Evolutionary conservation across 1,284 basidiomycete species (phyloP).

Genomic region (Caloboletus firmus): DNA sequence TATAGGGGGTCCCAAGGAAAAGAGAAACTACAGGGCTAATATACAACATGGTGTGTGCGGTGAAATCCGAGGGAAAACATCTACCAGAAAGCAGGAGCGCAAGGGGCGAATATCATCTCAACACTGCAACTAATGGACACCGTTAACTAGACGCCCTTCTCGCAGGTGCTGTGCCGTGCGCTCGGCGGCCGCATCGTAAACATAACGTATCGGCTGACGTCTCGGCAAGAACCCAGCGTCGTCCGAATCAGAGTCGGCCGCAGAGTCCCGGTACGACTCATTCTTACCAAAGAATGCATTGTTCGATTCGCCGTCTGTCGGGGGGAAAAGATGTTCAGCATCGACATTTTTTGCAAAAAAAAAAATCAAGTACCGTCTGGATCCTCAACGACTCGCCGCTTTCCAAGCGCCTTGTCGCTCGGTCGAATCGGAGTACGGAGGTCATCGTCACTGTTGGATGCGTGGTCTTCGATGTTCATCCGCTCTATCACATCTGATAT

Average conservation of each 20-base stretch:
- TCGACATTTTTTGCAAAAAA: background rate
- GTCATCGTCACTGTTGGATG: constrained; percentile 35
- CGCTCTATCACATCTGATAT: constrained; percentile 25
- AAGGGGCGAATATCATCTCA: background rate
- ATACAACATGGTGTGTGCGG: constrained; percentile 31
- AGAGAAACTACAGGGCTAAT: constrained; percentile 25
- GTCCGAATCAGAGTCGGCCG: constrained; percentile 42
- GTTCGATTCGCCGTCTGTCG: constrained; percentile 41
- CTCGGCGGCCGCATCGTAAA: constrained; percentile 81
- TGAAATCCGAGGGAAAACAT: constrained; percentile 13
- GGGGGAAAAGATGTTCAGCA: background rate
- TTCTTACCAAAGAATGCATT: constrained; percentile 44
- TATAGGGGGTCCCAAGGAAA: constrained; percentile 18
- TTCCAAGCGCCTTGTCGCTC: constrained; percentile 80
- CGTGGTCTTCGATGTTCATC: constrained; percentile 33
- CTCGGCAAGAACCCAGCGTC: constrained; percentile 33
- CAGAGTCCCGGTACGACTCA: constrained; percentile 27
- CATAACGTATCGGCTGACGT: constrained; percentile 61
- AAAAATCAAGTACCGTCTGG: constrained; percentile 39
- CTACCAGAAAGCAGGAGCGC: constrained; percentile 13
- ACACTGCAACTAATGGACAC: constrained; percentile 36
- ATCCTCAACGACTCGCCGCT: constrained; percentile 59
- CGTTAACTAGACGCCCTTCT: constrained; percentile 43
- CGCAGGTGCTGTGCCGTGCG: constrained; percentile 60
- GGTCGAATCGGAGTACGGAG: constrained; percentile 45